A percentile compares a stretch with the other conserved stretches of the same genome.
phyloP scores from a whole-genome alignment of 2,329 filamentous ascomycete genomes.

The Talaromyces sp. region DNA sequence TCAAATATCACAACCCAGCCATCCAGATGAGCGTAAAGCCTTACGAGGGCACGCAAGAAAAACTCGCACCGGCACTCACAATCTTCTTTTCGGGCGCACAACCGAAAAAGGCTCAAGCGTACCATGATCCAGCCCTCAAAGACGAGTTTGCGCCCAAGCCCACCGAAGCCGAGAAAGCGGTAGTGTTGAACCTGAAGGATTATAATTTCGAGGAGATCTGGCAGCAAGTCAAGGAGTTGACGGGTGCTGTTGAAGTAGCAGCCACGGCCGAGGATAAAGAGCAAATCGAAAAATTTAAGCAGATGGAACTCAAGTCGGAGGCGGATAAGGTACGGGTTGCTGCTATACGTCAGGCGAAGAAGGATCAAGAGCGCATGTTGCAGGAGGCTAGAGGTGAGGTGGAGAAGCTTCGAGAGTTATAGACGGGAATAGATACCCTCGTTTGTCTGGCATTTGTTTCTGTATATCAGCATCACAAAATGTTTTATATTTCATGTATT shows the following conservation, averaged over 20 bases:
- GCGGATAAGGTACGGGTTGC: slow-evolving; percentile 38
- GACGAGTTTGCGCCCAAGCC: slow-evolving; percentile 36
- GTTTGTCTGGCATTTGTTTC: not conserved
- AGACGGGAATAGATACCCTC: slow-evolving; percentile 16
- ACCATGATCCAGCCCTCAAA: slow-evolving; percentile 24
- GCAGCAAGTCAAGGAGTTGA: slow-evolving; percentile 40
- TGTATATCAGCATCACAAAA: slow-evolving; percentile 14
- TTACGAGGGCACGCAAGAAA: slow-evolving; percentile 49
- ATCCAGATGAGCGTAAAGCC: slow-evolving; percentile 79
- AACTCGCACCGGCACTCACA: slow-evolving; percentile 35
- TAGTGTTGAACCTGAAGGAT: slow-evolving; percentile 38
- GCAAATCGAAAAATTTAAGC: slow-evolving; percentile 34
- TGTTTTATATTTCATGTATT: not conserved
- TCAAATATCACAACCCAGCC: slow-evolving; percentile 92
- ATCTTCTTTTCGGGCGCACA: slow-evolving; percentile 40
- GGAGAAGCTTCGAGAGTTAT: slow-evolving; percentile 39
- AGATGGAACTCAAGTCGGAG: slow-evolving; percentile 34
- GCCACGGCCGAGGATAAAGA: slow-evolving; percentile 33
- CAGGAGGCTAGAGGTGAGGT: slow-evolving; percentile 44
- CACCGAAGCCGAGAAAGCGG: slow-evolving; percentile 30
- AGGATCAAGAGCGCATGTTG: slow-evolving; percentile 45
- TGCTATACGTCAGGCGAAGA: slow-evolving; percentile 41
- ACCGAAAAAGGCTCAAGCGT: slow-evolving; percentile 25
- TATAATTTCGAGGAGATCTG: slow-evolving; percentile 42
- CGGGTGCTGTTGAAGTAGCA: slow-evolving; percentile 37